Base-by-base conservation (phyloP, 768 basidiomycete species). In the Agrocybe chaxingu region DNA sequence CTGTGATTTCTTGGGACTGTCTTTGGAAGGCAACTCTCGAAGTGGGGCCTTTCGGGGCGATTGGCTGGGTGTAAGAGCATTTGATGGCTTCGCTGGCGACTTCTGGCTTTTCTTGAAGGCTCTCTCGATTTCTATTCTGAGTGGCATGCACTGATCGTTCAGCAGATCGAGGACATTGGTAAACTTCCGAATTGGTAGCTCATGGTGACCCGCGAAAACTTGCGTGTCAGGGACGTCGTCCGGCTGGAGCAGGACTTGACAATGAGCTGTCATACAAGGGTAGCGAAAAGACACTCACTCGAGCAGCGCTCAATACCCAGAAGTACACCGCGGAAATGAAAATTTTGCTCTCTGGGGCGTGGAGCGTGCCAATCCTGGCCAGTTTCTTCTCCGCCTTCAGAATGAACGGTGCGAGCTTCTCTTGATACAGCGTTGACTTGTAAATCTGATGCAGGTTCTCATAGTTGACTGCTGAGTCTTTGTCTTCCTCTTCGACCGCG, bases 261-360 rank as follows among this genome's bases (percentile, higher is more conserved):
- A 5, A 16, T 45, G 9, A 53, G 19, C 8, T 13, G 24, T 7
- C 6, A 18, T 9, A 31, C 10, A 47, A 51, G 7, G 5, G 31
- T 12, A 31, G 11, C 19, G 16, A 50, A n/a, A 19, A 29, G 9
- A 32, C 33, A 45, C 65, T 38, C 37, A 78, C 78, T 59, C 71
- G 70, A 31, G 70, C 60, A 34, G 68, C 41, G 36, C 68, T 68
- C 43, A 66, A 75, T 2, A 73, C 66, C 79, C 78, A 81, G 46
- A 67, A 73, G 57, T 77, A 81, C 3, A 79, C 58, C 3, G 69
- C 70, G 40, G 69, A 73, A 36, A 58, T 66, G 33, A 73, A 52
- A n/a, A 66, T 54, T 4, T 52, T 42, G 38, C 57, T 62, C 7
- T 57, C 57, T 38, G 57, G 54, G 11, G 62, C 49, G 54, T 57